phyloP scores from a whole-genome alignment of 176 grass and related monocot species.

The Avena sativa region DNA sequence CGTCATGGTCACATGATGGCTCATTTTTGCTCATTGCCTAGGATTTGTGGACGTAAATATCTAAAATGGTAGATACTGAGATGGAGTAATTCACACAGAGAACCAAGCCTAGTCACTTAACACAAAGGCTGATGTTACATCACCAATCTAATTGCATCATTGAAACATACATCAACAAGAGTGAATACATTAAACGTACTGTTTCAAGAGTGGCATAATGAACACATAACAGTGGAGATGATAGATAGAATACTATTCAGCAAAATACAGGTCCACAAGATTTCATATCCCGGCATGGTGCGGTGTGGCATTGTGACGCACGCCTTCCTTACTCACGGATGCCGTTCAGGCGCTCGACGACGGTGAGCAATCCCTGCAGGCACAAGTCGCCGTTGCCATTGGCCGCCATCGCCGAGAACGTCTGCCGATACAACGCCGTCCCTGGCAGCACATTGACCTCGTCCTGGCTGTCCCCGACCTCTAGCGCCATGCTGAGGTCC shows the following conservation, averaged over 20 bases:
- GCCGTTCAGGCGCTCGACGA: constrained; percentile 77
- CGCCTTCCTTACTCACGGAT: constrained; percentile 34
- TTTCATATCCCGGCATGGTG: background rate
- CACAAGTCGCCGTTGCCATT: constrained; percentile 73
- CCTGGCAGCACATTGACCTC: constrained; percentile 59
- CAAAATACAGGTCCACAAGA: background rate
- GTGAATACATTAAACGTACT: background rate
- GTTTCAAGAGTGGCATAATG: background rate
- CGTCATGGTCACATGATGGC: background rate
- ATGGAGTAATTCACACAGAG: background rate
- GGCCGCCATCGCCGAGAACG: constrained; percentile 80
- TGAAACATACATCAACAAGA: background rate
- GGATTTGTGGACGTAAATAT: background rate
- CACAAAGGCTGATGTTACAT: background rate
- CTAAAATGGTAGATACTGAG: background rate
- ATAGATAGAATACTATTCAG: constrained; percentile 16
- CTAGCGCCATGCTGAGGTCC: constrained; percentile 86
- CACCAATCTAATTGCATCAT: background rate
- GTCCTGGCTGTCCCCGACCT: constrained; percentile 37
- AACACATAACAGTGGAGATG: background rate
- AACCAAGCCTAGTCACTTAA: background rate
- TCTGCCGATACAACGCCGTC: constrained; percentile 64
- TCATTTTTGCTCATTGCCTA: background rate
- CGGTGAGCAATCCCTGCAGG: constrained; percentile 68
- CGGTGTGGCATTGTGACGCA: constrained; percentile 21